A percentile compares a stretch with the other conserved stretches of the same genome.
Conservation (phyloP, 2,329 filamentous ascomycete genomes). For the Metarhizium rileyi region DNA sequence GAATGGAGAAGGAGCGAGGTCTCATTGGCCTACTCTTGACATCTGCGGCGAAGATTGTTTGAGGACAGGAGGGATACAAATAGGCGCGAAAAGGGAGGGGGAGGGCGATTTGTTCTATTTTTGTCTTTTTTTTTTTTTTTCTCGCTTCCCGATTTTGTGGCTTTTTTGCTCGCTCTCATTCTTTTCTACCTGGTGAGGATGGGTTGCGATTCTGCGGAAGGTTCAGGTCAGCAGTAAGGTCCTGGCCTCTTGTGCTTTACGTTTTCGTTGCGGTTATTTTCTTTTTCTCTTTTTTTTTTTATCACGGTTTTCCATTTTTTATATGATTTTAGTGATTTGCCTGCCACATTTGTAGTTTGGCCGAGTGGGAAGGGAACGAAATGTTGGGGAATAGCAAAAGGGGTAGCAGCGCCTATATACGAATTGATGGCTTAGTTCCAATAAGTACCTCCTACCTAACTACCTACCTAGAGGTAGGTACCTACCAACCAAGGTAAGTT, state of each 20-base stretch:
- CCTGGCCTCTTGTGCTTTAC: neutral
- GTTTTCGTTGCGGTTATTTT: neutral
- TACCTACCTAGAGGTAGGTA: too few relatives aligned
- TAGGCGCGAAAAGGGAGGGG: neutral
- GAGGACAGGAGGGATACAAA: neutral
- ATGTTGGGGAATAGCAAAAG: constrained; percentile 3
- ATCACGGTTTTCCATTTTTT: neutral
- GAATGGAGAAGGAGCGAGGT: neutral
- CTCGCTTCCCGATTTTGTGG: neutral
- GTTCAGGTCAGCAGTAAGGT: neutral
- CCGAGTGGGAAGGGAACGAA: neutral
- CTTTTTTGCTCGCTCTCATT: neutral
- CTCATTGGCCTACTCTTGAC: neutral
- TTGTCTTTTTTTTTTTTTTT: neutral
- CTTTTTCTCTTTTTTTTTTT: neutral
- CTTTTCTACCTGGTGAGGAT: neutral
- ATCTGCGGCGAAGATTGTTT: neutral
- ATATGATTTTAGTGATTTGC: constrained; percentile 1
- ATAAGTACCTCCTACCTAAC: too few relatives aligned
- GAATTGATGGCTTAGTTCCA: neutral
- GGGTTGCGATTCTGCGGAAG: neutral
- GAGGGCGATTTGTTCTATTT: neutral
- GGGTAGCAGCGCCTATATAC: constrained; percentile 5
- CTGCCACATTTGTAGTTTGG: constrained; percentile 1
- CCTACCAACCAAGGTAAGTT: too few relatives aligned